Evolutionary conservation across 495 filamentous ascomycete species (phyloP).

Genomic region (Parachaetomium inaequale): DNA sequence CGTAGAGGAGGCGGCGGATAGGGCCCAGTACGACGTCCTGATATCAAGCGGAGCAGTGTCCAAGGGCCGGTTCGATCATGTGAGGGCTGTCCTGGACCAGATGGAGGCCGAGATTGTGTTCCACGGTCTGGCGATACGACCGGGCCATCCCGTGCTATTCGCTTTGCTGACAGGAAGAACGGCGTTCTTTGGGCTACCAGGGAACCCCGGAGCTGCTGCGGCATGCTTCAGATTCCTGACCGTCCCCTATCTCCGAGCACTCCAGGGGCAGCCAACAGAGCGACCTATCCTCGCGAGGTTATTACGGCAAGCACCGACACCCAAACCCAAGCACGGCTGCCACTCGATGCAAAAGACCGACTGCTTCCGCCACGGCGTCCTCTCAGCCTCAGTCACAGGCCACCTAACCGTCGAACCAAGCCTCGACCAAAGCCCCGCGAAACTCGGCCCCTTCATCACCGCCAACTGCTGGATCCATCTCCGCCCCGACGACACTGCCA

Average conservation of each 20-base stretch:
- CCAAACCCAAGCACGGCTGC: not conserved
- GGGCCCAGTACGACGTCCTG: not conserved
- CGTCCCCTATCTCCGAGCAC: not conserved
- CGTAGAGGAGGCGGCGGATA: not conserved
- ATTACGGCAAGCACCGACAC: not conserved
- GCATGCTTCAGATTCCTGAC: conserved; percentile 3
- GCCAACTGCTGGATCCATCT: conserved; percentile 8
- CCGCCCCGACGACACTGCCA: not conserved
- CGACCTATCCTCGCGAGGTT: not conserved
- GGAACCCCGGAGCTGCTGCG: not conserved
- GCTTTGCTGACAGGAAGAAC: not conserved
- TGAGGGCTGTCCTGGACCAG: not conserved
- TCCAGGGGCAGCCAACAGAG: not conserved
- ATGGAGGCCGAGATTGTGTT: not conserved
- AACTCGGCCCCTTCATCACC: conserved; percentile 1
- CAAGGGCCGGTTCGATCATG: conserved; percentile 1
- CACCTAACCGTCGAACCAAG: not conserved
- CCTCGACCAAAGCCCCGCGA: conserved; percentile 1
- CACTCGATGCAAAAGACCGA: not conserved
- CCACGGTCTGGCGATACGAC: not conserved
- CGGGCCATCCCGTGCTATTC: not conserved
- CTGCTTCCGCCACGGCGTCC: not conserved
- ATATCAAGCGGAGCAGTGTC: not conserved
- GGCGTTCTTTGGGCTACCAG: not conserved
- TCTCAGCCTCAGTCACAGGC: not conserved